Conservation (phyloP, 164 flowering plant species). For the Kalanchoe fedtschenkoi region DNA sequence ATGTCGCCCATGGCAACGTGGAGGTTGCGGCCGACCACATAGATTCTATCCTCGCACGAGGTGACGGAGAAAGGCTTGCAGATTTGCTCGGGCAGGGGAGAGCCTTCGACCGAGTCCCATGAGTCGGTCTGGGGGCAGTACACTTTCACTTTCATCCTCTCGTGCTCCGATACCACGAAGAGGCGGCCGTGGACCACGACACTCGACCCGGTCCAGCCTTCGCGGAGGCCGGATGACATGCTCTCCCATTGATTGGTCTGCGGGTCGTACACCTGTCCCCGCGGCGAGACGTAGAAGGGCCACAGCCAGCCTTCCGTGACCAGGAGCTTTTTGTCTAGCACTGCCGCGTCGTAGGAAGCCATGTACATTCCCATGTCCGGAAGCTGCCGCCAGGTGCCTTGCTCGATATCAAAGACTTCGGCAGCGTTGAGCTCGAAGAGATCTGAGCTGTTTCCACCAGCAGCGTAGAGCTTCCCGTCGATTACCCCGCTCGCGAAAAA, state of each 20-base stretch:
- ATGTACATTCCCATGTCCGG: conserved; percentile 42
- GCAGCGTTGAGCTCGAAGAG: conserved; percentile 46
- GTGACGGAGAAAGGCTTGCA: conserved; percentile 52
- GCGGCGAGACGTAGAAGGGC: conserved; percentile 53
- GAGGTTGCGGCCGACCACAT: conserved; percentile 63
- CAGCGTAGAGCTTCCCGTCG: conserved; percentile 51
- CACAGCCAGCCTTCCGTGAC: conserved; percentile 73
- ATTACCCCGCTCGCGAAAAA: conserved; percentile 49
- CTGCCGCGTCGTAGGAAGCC: conserved; percentile 56
- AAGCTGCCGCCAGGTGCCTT: conserved; percentile 37
- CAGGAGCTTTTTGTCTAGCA: conserved; percentile 47
- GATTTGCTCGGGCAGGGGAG: conserved; percentile 48
- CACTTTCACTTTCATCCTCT: conserved; percentile 48
- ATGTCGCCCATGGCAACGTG: conserved; percentile 73
- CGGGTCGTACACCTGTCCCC: conserved; percentile 63
- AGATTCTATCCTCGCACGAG: conserved; percentile 34
- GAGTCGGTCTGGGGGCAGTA: conserved; percentile 38
- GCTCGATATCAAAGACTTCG: conserved; percentile 38
- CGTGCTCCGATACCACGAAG: conserved; percentile 58
- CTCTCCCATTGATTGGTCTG: conserved; percentile 37
- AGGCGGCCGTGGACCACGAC: conserved; percentile 41
- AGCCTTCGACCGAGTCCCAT: conserved; percentile 49
- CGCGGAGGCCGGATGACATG: conserved; percentile 48
- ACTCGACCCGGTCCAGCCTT: conserved; percentile 72
- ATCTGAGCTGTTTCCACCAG: conserved; percentile 50